These are phyloP conservation scores for Epichloe aotearoae DNA, from an alignment of 2,329 filamentous ascomycete species.

Conservation along the genomic window DNA sequence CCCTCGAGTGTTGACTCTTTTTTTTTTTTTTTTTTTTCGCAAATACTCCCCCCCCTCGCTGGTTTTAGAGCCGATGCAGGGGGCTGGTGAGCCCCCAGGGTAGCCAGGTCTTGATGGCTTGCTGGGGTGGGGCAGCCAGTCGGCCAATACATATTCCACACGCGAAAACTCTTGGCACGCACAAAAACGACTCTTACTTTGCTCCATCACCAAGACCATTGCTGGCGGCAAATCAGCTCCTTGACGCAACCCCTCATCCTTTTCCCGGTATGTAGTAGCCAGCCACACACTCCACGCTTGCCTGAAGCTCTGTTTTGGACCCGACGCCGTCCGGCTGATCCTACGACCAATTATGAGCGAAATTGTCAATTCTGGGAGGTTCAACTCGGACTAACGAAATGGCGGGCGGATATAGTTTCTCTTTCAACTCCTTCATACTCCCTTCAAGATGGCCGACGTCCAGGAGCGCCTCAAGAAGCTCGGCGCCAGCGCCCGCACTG, in stretches of 20 bases:
- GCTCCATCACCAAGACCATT: conserved; percentile 21
- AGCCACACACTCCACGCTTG: not conserved
- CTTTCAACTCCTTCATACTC: conserved; percentile 16
- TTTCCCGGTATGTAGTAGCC: conserved; percentile 20
- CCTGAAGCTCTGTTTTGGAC: not conserved
- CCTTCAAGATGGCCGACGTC: conserved; percentile 37
- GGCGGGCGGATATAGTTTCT: conserved; percentile 2
- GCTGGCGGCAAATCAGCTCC: conserved; percentile 23
- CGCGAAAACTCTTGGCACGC: conserved; percentile 32
- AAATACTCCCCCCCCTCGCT: too few relatives aligned
- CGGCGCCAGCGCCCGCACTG: conserved; percentile 44
- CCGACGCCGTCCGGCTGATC: not conserved
- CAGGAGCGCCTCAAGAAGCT: conserved; percentile 50
- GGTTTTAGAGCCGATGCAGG: not conserved
- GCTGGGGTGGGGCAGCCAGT: conserved; percentile 7
- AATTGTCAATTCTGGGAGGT: not conserved
- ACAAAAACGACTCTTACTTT: conserved; percentile 28
- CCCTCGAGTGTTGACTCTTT: too few relatives aligned
- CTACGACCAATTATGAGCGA: not conserved
- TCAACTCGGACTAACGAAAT: conserved; percentile 7
- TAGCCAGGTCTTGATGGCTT: not conserved
- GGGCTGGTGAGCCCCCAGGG: not conserved
- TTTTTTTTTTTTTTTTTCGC: too few relatives aligned
- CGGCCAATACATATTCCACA: conserved; percentile 26
- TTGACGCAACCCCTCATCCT: conserved; percentile 18